Percentiles rank a stretch among this genome's conserved stretches.
phyloP scores from a whole-genome alignment of 805 yeast genomes.

The Candida coleopterorum region DNA sequence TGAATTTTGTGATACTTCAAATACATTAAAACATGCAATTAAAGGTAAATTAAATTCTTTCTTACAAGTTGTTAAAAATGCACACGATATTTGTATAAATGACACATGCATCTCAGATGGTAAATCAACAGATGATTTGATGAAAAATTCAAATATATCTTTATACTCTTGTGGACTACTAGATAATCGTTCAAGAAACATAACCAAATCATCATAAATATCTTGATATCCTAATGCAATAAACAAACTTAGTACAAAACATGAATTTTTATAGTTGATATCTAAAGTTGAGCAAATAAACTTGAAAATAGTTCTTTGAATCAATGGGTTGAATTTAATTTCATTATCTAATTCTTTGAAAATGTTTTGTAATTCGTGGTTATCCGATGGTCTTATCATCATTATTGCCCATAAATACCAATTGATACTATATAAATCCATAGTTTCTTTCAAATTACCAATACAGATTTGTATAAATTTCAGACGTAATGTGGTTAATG shows the following conservation, averaged over 20 bases:
- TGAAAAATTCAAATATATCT: slow-evolving; percentile 11
- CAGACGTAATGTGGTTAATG: not conserved
- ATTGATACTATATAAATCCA: slow-evolving; percentile 2
- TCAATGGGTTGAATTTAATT: not conserved
- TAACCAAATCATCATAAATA: slow-evolving; percentile 3
- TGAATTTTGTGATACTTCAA: slow-evolving; percentile 5
- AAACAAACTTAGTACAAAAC: slow-evolving; percentile 15
- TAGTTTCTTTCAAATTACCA: not conserved
- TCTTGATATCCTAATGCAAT: slow-evolving; percentile 7
- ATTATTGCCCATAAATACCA: slow-evolving; percentile 7
- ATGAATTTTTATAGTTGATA: slow-evolving; percentile 8
- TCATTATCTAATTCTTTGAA: not conserved
- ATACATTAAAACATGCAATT: slow-evolving; percentile 20
- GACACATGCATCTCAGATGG: slow-evolving; percentile 10
- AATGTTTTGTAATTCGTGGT: not conserved
- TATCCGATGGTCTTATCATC: not conserved
- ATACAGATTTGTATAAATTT: slow-evolving; percentile 2
- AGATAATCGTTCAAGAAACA: slow-evolving; percentile 9
- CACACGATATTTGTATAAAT: slow-evolving; percentile 18
- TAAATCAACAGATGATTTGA: slow-evolving; percentile 15
- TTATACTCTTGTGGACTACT: slow-evolving; percentile 9
- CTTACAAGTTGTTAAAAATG: slow-evolving; percentile 12
- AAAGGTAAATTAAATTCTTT: slow-evolving; percentile 22
- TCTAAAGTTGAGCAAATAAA: slow-evolving; percentile 10
- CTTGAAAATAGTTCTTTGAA: slow-evolving; percentile 6